A percentile compares a stretch with the other conserved stretches of the same genome.
Conservation (phyloP, 495 filamentous ascomycete genomes). For the Penicillium simplicissimum region DNA sequence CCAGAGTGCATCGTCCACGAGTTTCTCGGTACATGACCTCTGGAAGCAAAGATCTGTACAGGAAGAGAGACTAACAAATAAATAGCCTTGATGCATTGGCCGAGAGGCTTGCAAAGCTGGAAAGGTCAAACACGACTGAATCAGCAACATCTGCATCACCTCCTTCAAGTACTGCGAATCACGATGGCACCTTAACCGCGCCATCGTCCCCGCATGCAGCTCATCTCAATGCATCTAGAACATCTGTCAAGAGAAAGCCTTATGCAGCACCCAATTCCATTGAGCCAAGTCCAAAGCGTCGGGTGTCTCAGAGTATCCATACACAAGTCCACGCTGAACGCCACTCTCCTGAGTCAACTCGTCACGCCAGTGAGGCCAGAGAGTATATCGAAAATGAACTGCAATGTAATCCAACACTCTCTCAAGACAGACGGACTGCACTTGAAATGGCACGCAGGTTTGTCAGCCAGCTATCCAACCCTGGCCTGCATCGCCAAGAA, state of each 20-base stretch:
- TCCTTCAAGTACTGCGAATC: slow-evolving; percentile 5
- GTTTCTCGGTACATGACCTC: slow-evolving; percentile 21
- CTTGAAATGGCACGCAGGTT: slow-evolving; percentile 29
- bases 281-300: slow-evolving; percentile 14
- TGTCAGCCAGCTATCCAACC: slow-evolving; percentile 26
- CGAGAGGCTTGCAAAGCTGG: slow-evolving; percentile 25
- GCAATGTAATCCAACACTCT: slow-evolving; percentile 31
- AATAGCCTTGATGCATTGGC: slow-evolving; percentile 26
- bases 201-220: slow-evolving; percentile 15
- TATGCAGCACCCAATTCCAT: neutral
- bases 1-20: slow-evolving; percentile 28
- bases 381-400: slow-evolving; percentile 33
- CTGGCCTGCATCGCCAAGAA: slow-evolving; percentile 21
- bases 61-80: neutral
- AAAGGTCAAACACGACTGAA: slow-evolving; percentile 15
- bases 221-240: neutral
- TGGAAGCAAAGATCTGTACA: neutral
- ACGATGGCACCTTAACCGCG: slow-evolving; percentile 5
- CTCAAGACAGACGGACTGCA: slow-evolving; percentile 26
- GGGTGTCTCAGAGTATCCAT: slow-evolving; percentile 14
- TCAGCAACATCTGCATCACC: slow-evolving; percentile 12
- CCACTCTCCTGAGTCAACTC: slow-evolving; percentile 26
- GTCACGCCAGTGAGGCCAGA: slow-evolving; percentile 29
- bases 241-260: slow-evolving; percentile 15
- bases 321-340: slow-evolving; percentile 13